phyloP scores from a whole-genome alignment of 73 alveolate genomes.

The Paramecium octaurelia region DNA sequence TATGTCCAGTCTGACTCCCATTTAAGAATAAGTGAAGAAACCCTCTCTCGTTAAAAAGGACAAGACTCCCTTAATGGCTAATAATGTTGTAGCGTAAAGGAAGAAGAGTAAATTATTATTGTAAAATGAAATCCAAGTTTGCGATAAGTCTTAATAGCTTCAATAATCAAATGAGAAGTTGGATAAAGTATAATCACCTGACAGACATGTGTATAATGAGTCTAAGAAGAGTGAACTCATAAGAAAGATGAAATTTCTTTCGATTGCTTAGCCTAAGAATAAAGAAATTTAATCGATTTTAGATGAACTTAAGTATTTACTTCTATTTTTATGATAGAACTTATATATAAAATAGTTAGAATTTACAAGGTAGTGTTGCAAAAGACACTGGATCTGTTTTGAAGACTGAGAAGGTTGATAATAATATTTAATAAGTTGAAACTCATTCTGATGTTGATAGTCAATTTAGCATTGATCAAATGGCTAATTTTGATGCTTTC shows the following conservation, averaged over 20 bases:
- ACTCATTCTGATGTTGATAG: background rate
- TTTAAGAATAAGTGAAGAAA: background rate
- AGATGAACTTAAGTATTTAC: background rate
- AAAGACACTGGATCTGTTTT: background rate
- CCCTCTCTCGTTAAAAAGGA: background rate
- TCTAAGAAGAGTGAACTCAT: background rate
- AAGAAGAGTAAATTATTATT: background rate
- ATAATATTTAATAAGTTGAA: background rate
- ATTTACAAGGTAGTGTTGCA: background rate
- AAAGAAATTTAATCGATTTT: background rate
- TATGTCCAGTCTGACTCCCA: background rate
- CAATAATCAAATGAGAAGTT: background rate
- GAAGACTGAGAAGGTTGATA: background rate
- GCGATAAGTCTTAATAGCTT: background rate
- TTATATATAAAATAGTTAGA: background rate
- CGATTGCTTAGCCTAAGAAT: background rate
- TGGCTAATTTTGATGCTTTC: background rate
- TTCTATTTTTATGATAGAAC: background rate
- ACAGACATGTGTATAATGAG: background rate
- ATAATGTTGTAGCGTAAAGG: background rate
- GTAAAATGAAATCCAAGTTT: background rate
- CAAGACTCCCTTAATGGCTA: background rate
- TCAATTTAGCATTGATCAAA: background rate
- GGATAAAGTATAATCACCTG: background rate
- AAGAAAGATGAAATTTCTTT: background rate